Conservation (phyloP, 176 grass and related monocot genomes). For the Ananas comosus region DNA sequence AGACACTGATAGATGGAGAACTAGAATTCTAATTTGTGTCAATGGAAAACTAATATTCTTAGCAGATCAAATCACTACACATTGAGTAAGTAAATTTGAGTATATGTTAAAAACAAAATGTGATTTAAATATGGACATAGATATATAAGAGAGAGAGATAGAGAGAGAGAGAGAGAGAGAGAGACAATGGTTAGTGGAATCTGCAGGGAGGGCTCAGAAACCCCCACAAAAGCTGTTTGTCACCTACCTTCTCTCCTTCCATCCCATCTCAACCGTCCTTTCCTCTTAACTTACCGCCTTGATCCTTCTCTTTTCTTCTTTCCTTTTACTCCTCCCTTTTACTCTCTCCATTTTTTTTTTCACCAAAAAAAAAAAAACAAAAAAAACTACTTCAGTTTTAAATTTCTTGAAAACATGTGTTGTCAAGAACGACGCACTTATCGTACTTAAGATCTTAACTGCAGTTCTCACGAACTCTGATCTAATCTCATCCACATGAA, state of each 20-base stretch:
- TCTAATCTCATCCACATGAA: too few species aligned
- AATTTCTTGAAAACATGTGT: too few species aligned
- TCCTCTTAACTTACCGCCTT: neutral
- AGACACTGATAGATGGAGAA: too few species aligned
- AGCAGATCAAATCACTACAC: neutral
- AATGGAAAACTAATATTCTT: too few species aligned
- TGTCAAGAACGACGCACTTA: too few species aligned
- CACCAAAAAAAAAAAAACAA: neutral
- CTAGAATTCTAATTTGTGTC: too few species aligned
- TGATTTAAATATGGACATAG: too few species aligned
- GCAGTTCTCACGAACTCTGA: too few species aligned
- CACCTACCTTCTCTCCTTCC: constrained; percentile 2
- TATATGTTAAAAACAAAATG: neutral
- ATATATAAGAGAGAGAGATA: neutral
- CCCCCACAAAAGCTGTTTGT: constrained; percentile 35
- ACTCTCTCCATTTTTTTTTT: neutral
- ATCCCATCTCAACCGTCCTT: neutral
- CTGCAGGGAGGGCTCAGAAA: constrained; percentile 14
- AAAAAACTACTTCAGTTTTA: too few species aligned
- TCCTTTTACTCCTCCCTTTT: neutral
- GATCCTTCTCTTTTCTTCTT: neutral
- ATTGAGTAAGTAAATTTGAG: neutral
- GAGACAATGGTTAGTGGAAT: constrained; percentile 26
- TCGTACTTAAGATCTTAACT: too few species aligned
- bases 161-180: neutral